Base-by-base conservation (phyloP, 2,329 filamentous ascomycete genomes). In the Lecanicillium sp. region DNA sequence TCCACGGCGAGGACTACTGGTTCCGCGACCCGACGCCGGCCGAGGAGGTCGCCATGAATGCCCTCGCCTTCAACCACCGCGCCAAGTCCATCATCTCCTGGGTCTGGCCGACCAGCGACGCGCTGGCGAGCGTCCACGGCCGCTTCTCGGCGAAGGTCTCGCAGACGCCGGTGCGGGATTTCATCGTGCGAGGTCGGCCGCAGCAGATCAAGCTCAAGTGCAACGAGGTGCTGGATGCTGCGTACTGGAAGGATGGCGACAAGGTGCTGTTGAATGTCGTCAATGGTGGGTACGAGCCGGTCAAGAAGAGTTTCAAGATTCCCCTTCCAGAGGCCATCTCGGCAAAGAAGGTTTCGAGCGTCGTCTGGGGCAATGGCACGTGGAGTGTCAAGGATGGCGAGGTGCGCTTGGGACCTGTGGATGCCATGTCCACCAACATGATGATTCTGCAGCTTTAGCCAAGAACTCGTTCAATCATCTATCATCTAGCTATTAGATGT, bases 1-100 rank as follows among this genome's bases (percentile, higher is more conserved):
- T 72, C 51, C 57, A 64, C 40, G 66, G 66, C 32, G 62, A 71
- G 49, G 59, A 56, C 14, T 71, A 71, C 51, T 71, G 68, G 67
- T 36, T 49, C n/a, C 56, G 68, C 10, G 62, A 68, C 41, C 69
- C 69, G 8, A 66, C 60, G 2, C 44, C 54, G 3, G 58, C 52
- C 10, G 69, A 72, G 53, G 57, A 57, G 19, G 59, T 61, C 40
- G 68, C 55, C 15, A 72, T 71, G 67, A 61, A 58, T 37, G 49
- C 60, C 17, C 51, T 71, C 12, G 64, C 62, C 1, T 57, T 72
- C 30, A 66, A 70, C 46, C 63, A 67, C 44, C 66, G 63, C n/a
- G 64, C 58, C 13, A 61, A 62, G 44, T 61, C 56, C 4, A 55
- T 68, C 17, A 58, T 69, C 3, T 58, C 60, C 12, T 72, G 68